Evolutionary conservation across 2,329 filamentous ascomycete genomes (phyloP).

Genomic region (Rhinocladiella similis): DNA sequence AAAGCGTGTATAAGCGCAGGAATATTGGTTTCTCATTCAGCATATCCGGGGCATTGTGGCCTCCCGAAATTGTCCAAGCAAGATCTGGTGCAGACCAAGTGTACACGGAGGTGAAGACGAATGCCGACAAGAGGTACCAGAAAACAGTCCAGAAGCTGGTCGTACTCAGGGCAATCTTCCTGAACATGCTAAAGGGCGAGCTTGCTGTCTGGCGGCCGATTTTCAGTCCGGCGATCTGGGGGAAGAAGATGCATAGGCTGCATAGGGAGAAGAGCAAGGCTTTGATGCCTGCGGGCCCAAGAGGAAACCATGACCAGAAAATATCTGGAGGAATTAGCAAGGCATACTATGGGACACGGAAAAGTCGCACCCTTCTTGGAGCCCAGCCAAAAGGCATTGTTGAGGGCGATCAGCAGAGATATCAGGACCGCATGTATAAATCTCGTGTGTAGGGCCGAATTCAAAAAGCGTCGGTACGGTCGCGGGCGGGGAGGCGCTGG

Average conservation of each 20-base stretch:
- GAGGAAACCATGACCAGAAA: conserved; percentile 83
- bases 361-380: conserved; percentile 52
- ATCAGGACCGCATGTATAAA: conserved; percentile 77
- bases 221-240: conserved; percentile 83
- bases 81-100: conserved; percentile 72
- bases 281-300: conserved; percentile 74
- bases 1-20: conserved; percentile 67
- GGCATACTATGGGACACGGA: not conserved
- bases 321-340: conserved; percentile 47
- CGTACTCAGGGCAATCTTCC: conserved; percentile 56
- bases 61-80: conserved; percentile 69
- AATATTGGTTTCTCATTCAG: conserved; percentile 88
- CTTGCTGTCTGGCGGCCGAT: conserved; percentile 70
- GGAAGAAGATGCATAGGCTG: conserved; percentile 74
- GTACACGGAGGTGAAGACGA: conserved; percentile 77
- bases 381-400: conserved; percentile 69
- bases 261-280: conserved; percentile 74
- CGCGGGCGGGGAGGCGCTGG: conserved; percentile 30
- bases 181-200: conserved; percentile 66
- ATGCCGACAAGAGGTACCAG: conserved; percentile 77
- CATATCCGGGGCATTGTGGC: conserved; percentile 55
- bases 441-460: conserved; percentile 80
- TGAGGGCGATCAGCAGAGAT: conserved; percentile 70
- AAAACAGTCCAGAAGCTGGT: conserved; percentile 68
- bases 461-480: conserved; percentile 83